Conservation (phyloP, 164 flowering plant genomes). For the Tetrastigma voinierianum region DNA sequence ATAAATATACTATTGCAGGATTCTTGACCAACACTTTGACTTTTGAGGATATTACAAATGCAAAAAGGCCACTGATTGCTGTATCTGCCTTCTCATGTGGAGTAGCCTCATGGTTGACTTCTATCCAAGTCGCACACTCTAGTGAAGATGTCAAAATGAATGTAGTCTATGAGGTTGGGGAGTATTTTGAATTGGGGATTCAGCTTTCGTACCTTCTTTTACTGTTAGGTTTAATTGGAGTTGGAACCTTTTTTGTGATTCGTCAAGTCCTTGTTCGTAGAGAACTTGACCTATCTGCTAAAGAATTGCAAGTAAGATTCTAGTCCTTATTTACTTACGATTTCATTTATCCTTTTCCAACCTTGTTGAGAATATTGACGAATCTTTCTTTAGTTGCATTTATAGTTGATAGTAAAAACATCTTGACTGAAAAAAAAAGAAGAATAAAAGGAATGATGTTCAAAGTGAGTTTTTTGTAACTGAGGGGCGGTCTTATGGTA, state of each 20-base stretch:
- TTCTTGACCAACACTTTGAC: slow-evolving; percentile 14
- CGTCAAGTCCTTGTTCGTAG: slow-evolving; percentile 94
- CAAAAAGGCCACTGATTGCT: slow-evolving; percentile 21
- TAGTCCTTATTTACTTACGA: background rate
- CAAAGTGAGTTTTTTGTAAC: background rate
- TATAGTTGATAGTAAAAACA: no score
- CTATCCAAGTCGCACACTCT: slow-evolving; percentile 60
- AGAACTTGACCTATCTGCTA: slow-evolving; percentile 97
- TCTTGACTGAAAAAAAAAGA: no score
- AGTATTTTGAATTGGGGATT: slow-evolving; percentile 88
- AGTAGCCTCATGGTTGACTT: slow-evolving; percentile 46
- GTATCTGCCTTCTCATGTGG: slow-evolving; percentile 37
- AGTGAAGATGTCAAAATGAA: slow-evolving; percentile 41
- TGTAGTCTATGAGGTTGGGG: slow-evolving; percentile 75
- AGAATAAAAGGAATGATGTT: background rate
- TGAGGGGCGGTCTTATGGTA: background rate
- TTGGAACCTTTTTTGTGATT: slow-evolving; percentile 79
- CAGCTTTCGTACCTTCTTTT: slow-evolving; percentile 85
- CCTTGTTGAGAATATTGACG: background rate
- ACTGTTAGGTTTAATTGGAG: slow-evolving; percentile 78
- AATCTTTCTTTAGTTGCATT: no score
- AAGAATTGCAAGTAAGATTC: slow-evolving; percentile 78
- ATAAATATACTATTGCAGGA: slow-evolving; percentile 26
- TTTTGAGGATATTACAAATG: slow-evolving; percentile 13
- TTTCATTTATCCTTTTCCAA: background rate